Evolutionary conservation across 2,329 filamentous ascomycete species (phyloP).

Genomic region (Phaeosphaeria sp.): DNA sequence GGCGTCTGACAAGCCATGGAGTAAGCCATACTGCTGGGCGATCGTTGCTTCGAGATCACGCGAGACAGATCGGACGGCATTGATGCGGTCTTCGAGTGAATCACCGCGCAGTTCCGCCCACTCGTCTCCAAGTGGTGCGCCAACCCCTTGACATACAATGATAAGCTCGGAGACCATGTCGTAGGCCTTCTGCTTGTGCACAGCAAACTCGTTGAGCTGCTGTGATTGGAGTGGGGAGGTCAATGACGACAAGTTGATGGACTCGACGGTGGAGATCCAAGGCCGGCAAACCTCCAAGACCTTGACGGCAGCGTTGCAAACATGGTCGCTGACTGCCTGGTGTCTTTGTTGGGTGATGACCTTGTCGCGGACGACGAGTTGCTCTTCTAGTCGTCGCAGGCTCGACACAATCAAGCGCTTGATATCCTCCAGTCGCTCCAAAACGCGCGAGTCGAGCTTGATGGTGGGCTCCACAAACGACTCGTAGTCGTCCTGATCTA

Average conservation of each 20-base stretch:
- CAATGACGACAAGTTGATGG: conserved; percentile 83
- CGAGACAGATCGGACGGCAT: conserved; percentile 77
- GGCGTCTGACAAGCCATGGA: conserved; percentile 86
- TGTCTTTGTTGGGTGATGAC: conserved; percentile 81
- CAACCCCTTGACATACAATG: conserved; percentile 87
- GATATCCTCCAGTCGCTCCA: conserved; percentile 85
- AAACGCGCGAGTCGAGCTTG: conserved; percentile 75
- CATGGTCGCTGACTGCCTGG: conserved; percentile 78
- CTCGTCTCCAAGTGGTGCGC: conserved; percentile 89
- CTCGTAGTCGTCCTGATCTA: conserved; percentile 87
- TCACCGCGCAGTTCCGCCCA: conserved; percentile 94
- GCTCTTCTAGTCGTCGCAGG: conserved; percentile 86
- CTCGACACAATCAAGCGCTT: conserved; percentile 85
- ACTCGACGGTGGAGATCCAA: conserved; percentile 90
- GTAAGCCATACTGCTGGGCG: conserved; percentile 84
- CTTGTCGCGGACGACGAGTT: conserved; percentile 78
- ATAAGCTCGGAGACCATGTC: conserved; percentile 91
- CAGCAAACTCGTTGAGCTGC: conserved; percentile 83
- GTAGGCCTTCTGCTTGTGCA: conserved; percentile 92
- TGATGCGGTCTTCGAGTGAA: conserved; percentile 84
- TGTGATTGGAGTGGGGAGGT: conserved; percentile 82
- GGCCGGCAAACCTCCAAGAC: conserved; percentile 88
- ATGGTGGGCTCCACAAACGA: conserved; percentile 73
- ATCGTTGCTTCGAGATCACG: conserved; percentile 85
- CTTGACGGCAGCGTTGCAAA: conserved; percentile 79